Evolutionary conservation across 2,329 filamentous ascomycete genomes (phyloP), one percentile per base, ranked within the genome.

Genomic region (Pseudogymnoascus sp.): DNA sequence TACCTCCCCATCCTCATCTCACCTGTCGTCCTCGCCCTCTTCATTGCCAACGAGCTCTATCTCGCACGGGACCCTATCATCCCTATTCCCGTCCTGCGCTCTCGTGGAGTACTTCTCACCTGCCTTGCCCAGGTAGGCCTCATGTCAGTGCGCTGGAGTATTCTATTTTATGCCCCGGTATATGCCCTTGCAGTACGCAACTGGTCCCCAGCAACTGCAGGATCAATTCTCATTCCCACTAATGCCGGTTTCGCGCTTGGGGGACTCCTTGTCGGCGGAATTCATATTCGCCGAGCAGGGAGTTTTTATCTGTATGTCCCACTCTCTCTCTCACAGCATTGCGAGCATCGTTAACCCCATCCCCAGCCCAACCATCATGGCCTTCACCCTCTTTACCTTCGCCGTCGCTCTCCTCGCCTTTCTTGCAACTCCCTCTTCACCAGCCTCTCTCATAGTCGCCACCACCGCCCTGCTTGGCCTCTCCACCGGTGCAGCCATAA

Each of bases 121-220:
- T 93, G 90, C 70, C 70, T 92, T 21, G 82, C 87, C 1, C 90
- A 91, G 59, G 80, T 92, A 0, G 86, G 88, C 19, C 82, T 91
- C 72, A 93, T 95, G 89, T 86, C 89, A 71, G 82, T 88, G 1
- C 86, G 91, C 63, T 95, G 90, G 91, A 81, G 81, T 6, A 81
- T 95, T 1, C 78, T 95, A 6, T 94, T 92, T 77, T 95, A 91
- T 74, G 83, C 87, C 0, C 91, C 91, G 0, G 84, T 91, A 45
- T 92, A 91, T 69, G 88, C 90, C 35, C 84, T 94, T 63, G 88
- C 89, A 3, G 87, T 94, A 1, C 84, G 87, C 2, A 83, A 83
- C 62, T 88, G 88, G 77, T 75, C 81, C 0, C 87, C 89, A 0
- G 87, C 89, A 0, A 78, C 83, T 1, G 88, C 90, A 2, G 91